Evolutionary conservation across 768 basidiomycete genomes (phyloP).

Genomic region (Leucocoprinus birnbaumii): DNA sequence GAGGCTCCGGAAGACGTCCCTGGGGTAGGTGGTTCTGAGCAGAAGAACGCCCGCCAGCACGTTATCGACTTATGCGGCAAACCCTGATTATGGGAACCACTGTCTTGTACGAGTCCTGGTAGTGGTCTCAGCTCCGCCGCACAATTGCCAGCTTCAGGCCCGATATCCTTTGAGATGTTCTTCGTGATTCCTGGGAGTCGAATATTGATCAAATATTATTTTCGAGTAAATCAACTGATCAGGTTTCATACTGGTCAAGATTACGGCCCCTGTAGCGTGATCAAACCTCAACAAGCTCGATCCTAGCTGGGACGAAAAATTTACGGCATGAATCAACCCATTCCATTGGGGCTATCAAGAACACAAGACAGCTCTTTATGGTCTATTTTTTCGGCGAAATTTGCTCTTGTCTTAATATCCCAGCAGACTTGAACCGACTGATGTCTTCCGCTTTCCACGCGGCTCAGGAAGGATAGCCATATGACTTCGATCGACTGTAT

Average conservation of each 20-base stretch:
- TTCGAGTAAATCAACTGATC: neutral
- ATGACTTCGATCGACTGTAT: neutral
- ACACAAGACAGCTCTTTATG: neutral
- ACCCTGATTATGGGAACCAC: slow-evolving; percentile 25
- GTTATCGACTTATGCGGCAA: slow-evolving; percentile 73
- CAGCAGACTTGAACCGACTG: neutral
- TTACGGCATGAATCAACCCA: neutral
- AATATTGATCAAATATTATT: neutral
- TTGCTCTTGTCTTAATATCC: neutral
- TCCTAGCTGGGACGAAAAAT: neutral
- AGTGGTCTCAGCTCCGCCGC: neutral
- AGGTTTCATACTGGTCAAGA: slow-evolving; percentile 4
- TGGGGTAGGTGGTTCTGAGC: slow-evolving; percentile 90
- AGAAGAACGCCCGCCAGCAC: slow-evolving; percentile 75
- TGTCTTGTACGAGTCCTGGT: neutral
- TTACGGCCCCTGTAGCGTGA: neutral
- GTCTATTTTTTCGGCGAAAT: neutral
- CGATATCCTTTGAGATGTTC: neutral
- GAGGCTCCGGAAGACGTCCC: slow-evolving; percentile 85
- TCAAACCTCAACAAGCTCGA: neutral
- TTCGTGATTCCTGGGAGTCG: neutral
- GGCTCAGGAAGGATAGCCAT: neutral
- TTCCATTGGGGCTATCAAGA: neutral
- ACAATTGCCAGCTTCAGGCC: neutral
- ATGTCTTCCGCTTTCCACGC: neutral